Conservation (phyloP, 23 red algal species). For the Chondrus crispus region DNA sequence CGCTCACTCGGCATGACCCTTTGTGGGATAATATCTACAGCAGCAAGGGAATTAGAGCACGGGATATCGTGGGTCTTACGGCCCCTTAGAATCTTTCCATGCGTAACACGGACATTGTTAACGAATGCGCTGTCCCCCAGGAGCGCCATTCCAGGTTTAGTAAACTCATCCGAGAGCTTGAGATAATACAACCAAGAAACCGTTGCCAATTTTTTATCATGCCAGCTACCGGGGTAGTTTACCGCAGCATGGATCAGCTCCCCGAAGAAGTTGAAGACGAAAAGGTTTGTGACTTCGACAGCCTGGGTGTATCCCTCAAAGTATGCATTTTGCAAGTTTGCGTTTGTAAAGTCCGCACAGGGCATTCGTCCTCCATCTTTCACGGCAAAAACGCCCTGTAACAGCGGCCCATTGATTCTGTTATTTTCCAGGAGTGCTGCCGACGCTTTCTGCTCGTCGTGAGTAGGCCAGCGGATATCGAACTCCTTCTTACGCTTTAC, state of each 20-base stretch:
- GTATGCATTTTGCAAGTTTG: neutral
- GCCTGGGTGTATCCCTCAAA: neutral
- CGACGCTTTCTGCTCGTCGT: neutral
- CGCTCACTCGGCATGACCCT: neutral
- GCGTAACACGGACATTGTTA: neutral
- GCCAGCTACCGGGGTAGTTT: slow-evolving; percentile 8
- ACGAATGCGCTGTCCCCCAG: slow-evolving; percentile 1
- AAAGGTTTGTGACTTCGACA: slow-evolving; percentile 22
- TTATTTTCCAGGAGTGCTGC: neutral
- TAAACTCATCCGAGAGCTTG: neutral
- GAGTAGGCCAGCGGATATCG: too few relatives aligned
- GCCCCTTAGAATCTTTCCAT: neutral
- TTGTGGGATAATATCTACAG: neutral
- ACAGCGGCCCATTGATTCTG: neutral
- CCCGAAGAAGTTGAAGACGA: slow-evolving; percentile 20
- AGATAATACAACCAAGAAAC: neutral
- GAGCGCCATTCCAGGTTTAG: neutral
- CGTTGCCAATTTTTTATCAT: neutral
- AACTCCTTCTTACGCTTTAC: too few relatives aligned
- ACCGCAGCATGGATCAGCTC: slow-evolving; percentile 7
- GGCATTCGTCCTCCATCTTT: neutral
- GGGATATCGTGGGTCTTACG: neutral
- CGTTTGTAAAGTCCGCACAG: neutral
- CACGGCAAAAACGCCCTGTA: neutral
- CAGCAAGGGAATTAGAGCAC: neutral